Evolutionary conservation across 164 flowering plant genomes (phyloP).

Genomic region (Umbilicus rupestris): DNA sequence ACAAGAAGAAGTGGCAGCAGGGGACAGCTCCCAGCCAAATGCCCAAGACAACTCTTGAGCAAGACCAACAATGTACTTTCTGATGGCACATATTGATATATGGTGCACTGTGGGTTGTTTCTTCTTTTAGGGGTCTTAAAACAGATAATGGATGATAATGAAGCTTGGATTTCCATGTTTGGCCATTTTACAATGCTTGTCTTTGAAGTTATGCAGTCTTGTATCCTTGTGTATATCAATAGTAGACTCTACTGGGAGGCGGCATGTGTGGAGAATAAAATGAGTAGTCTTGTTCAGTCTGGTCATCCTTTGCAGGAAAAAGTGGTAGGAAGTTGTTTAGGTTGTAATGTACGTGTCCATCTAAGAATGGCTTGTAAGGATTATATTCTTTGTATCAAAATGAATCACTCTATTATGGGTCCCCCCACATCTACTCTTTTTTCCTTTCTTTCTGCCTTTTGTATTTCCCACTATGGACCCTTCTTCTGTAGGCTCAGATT

Average conservation of each 20-base stretch:
- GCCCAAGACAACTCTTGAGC: constrained; percentile 32
- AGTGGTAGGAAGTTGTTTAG: neutral
- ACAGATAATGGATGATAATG: neutral
- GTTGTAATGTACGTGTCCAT: neutral
- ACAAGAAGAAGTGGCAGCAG: constrained; percentile 24
- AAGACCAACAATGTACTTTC: constrained; percentile 22
- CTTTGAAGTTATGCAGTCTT: neutral
- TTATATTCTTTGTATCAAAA: neutral
- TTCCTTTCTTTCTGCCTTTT: too few species aligned
- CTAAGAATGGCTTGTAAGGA: neutral
- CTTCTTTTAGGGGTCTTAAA: neutral
- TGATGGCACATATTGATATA: constrained; percentile 19
- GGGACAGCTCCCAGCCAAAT: constrained; percentile 32
- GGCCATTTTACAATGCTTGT: neutral
- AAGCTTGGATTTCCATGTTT: constrained; percentile 1
- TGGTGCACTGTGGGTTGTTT: neutral
- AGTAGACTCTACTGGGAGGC: neutral
- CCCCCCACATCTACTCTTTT: neutral
- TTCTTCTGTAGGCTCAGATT: too few species aligned
- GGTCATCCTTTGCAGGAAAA: neutral
- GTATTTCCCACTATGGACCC: too few species aligned
- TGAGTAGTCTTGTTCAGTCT: neutral
- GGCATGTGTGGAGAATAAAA: neutral
- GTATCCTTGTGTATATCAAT: neutral
- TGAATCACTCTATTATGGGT: neutral